Evolutionary conservation across 805 yeast species (phyloP).

Genomic region (Naumovozyma baii): DNA sequence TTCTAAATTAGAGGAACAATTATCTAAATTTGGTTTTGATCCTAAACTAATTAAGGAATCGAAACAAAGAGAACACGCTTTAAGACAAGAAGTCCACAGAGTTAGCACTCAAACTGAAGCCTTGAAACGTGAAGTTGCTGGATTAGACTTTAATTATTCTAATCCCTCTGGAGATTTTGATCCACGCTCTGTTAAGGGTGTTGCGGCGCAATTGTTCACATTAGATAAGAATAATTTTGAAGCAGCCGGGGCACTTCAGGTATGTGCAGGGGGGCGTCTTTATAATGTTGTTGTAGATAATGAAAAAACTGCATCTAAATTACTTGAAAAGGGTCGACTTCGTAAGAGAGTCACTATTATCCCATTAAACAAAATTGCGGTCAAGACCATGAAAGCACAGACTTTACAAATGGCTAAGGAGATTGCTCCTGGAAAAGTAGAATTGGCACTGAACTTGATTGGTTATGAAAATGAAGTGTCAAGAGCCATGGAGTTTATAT

Average conservation of each 20-base stretch:
- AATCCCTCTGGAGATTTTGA: slow-evolving; percentile 56
- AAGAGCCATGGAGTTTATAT: slow-evolving; percentile 83
- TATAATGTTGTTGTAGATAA: slow-evolving; percentile 87
- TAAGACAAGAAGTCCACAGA: slow-evolving; percentile 38
- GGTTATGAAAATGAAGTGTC: slow-evolving; percentile 61
- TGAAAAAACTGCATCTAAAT: slow-evolving; percentile 72
- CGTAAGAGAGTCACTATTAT: slow-evolving; percentile 80
- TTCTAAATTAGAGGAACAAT: slow-evolving; percentile 31
- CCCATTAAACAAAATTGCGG: slow-evolving; percentile 77
- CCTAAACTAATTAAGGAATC: slow-evolving; percentile 37
- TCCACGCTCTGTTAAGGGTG: slow-evolving; percentile 62
- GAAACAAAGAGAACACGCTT: slow-evolving; percentile 35
- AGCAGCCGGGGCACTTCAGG: slow-evolving; percentile 77
- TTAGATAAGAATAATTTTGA: slow-evolving; percentile 46
- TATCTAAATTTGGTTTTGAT: slow-evolving; percentile 50
- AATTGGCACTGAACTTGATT: slow-evolving; percentile 75
- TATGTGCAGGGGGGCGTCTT: slow-evolving; percentile 86
- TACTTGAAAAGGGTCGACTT: slow-evolving; percentile 69
- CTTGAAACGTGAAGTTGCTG: slow-evolving; percentile 55
- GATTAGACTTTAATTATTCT: slow-evolving; percentile 65
- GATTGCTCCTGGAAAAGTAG: slow-evolving; percentile 77
- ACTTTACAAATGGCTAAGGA: slow-evolving; percentile 57
- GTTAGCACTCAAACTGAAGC: slow-evolving; percentile 41
- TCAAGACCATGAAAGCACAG: slow-evolving; percentile 44
- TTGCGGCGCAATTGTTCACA: slow-evolving; percentile 76